Conservation (phyloP, 768 basidiomycete genomes). For the Boletus pseudopeckii region DNA sequence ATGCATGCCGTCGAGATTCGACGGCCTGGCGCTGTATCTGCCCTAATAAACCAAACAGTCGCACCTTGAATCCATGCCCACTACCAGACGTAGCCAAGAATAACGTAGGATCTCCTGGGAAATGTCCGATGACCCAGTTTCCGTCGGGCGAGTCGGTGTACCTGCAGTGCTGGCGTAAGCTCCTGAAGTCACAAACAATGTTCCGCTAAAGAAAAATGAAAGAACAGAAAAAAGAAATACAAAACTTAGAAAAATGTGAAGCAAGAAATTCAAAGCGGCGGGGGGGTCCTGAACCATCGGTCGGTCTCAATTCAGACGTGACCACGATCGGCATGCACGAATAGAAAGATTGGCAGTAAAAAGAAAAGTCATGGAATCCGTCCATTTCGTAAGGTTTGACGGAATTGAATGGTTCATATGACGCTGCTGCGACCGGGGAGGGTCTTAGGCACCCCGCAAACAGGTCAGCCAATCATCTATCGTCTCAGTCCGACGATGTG, state of each 20-base stretch:
- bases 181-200: not conserved
- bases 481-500: not conserved
- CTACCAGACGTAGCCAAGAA: slow-evolving; percentile 85
- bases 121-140: slow-evolving; percentile 86
- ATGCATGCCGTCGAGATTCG: not conserved
- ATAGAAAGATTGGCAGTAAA: slow-evolving; percentile 2
- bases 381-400: not conserved
- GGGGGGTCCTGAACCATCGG: slow-evolving; percentile 10
- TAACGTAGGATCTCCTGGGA: slow-evolving; percentile 53
- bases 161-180: slow-evolving; percentile 42
- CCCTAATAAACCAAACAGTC: not conserved
- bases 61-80: slow-evolving; percentile 82
- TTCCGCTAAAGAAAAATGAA: not conserved
- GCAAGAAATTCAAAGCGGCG: not conserved
- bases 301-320: not conserved
- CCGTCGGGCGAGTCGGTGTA: slow-evolving; percentile 86
- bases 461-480: not conserved
- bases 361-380: not conserved
- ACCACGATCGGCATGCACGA: not conserved
- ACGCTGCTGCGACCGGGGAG: not conserved
- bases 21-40: not conserved
- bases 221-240: slow-evolving; percentile 1
- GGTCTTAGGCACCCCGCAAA: not conserved
- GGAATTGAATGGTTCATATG: not conserved
- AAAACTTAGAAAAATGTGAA: not conserved